A percentile compares a stretch with the other conserved stretches of the same genome.
phyloP scores from a whole-genome alignment of 2,329 filamentous ascomycete species.

The Aspergillus neoniger region DNA sequence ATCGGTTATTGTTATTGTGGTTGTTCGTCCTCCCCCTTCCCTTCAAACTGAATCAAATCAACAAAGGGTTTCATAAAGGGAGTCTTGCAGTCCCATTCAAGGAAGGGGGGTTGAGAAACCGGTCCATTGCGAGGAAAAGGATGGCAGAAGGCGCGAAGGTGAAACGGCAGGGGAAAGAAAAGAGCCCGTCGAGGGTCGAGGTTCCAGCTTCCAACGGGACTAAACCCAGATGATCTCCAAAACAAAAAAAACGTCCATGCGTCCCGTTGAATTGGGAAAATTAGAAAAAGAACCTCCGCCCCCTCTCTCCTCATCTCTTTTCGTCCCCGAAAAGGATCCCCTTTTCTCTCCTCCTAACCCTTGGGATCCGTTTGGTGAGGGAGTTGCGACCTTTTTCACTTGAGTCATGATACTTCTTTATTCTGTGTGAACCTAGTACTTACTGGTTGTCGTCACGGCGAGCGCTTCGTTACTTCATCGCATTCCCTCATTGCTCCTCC shows the following conservation, averaged over 20 bases:
- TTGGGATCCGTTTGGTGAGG: not conserved
- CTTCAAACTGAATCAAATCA: too few species aligned
- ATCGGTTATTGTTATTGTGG: too few species aligned
- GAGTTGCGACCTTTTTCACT: not conserved
- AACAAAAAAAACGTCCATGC: conserved; percentile 14
- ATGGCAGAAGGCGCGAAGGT: not conserved
- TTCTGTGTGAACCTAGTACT: not conserved
- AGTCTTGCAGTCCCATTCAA: too few species aligned
- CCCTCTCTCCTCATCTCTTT: not conserved
- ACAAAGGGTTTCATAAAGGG: too few species aligned
- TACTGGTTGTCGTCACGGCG: not conserved
- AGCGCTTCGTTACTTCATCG: not conserved
- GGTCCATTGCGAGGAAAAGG: not conserved
- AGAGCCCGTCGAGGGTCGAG: not conserved
- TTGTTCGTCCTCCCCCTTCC: too few species aligned
- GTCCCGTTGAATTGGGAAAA: conserved; percentile 11
- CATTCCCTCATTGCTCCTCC: conserved; percentile 1
- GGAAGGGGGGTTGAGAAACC: too few species aligned
- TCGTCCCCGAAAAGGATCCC: conserved; percentile 2
- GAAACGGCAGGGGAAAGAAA: not conserved
- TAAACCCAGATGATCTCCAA: conserved; percentile 14
- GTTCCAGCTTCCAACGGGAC: conserved; percentile 1
- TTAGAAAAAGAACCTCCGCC: conserved; percentile 4
- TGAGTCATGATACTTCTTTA: conserved; percentile 1
- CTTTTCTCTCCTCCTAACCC: not conserved